A percentile compares a stretch with the other conserved stretches of the same genome.
These are phyloP conservation scores for Coemansia sp. DNA, from an alignment of 192 early-diverging fungal species.

Conservation along the genomic window DNA sequence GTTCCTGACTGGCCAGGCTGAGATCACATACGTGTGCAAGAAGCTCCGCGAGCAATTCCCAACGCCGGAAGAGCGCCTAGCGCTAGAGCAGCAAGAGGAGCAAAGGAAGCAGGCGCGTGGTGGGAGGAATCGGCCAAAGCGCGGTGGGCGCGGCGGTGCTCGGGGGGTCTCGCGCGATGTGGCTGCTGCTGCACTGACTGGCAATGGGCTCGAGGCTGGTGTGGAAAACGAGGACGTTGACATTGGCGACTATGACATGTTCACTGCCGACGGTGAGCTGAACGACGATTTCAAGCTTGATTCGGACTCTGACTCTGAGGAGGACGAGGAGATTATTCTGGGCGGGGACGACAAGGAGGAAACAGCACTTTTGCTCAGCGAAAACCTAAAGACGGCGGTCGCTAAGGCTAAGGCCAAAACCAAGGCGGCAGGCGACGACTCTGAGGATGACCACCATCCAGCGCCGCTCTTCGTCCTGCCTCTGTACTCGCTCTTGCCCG, in stretches of 20 bases:
- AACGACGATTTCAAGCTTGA: slow-evolving; percentile 58
- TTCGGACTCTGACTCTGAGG: slow-evolving; percentile 65
- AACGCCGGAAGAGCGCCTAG: slow-evolving; percentile 27
- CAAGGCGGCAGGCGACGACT: slow-evolving; percentile 24
- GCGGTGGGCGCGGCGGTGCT: neutral
- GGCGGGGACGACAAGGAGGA: slow-evolving; percentile 71
- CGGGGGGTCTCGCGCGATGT: neutral
- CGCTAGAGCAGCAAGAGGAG: slow-evolving; percentile 31
- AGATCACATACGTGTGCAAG: slow-evolving; percentile 81
- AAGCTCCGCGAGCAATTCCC: slow-evolving; percentile 78
- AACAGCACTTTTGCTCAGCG: slow-evolving; percentile 58
- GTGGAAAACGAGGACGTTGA: slow-evolving; percentile 60
- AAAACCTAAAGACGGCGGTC: slow-evolving; percentile 38
- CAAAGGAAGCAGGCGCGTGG: slow-evolving; percentile 6
- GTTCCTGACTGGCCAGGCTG: slow-evolving; percentile 94
- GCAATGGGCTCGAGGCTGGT: slow-evolving; percentile 50
- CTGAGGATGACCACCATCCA: slow-evolving; percentile 39
- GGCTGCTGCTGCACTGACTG: slow-evolving; percentile 10
- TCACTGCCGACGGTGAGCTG: slow-evolving; percentile 50
- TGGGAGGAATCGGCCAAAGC: neutral
- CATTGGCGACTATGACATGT: slow-evolving; percentile 43
- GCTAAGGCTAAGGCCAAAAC: neutral
- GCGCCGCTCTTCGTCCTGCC: slow-evolving; percentile 92
- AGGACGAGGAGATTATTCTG: slow-evolving; percentile 44
- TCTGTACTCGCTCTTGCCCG: slow-evolving; percentile 94